Conservation (phyloP, 2,329 filamentous ascomycete species). For the Paracoccidioides lutzii region DNA sequence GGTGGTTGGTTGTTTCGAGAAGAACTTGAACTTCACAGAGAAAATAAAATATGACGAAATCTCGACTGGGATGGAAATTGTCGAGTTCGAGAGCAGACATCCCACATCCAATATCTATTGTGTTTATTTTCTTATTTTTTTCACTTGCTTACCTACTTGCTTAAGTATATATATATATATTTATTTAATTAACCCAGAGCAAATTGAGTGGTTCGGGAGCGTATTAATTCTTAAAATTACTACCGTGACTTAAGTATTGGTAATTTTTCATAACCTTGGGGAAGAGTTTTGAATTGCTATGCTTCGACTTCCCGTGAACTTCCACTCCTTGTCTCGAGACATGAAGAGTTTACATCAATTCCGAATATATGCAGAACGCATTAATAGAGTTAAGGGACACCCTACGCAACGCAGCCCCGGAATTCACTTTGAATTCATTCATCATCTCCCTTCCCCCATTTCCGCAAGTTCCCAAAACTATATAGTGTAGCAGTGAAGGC, state of each 20-base stretch:
- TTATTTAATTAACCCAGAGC: not conserved
- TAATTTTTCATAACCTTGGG: too few relatives aligned
- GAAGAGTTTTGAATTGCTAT: not conserved
- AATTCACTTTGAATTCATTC: conserved; percentile 9
- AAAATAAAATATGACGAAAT: conserved; percentile 1
- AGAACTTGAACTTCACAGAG: not conserved
- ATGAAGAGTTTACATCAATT: not conserved
- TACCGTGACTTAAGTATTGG: too few relatives aligned
- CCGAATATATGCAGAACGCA: too few relatives aligned
- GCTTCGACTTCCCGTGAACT: not conserved
- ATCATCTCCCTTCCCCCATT: conserved; percentile 19
- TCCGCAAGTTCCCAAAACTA: conserved; percentile 29
- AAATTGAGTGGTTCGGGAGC: too few relatives aligned
- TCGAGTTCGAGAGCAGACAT: not conserved
- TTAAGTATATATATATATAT: not conserved
- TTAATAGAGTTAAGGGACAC: too few relatives aligned
- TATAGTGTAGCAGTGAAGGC: conserved; percentile 20
- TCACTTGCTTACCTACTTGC: too few relatives aligned
- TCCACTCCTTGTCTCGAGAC: not conserved
- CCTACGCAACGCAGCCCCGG: too few relatives aligned
- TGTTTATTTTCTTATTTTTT: not conserved
- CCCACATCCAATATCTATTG: not conserved
- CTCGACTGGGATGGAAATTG: not conserved
- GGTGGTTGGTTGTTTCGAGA: not conserved
- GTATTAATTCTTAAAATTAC: too few relatives aligned